These are phyloP conservation scores for Fomitopsis schrenkii DNA, from an alignment of 1,284 basidiomycete species.

Conservation along the genomic window DNA sequence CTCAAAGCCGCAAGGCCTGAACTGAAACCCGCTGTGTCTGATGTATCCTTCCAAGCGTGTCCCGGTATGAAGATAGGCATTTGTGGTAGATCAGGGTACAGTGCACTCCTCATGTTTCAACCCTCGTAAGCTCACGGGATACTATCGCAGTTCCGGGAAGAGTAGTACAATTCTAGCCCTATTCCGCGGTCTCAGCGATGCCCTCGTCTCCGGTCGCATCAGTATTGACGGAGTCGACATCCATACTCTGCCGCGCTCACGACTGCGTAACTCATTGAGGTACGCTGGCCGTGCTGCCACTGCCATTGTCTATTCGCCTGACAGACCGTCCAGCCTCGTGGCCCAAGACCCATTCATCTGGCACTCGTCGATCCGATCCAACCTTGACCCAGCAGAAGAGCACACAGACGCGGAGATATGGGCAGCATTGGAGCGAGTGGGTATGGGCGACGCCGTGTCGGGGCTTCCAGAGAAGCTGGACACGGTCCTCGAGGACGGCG, in stretches of 20 bases:
- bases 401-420: not conserved
- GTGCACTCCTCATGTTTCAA: not conserved
- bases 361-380: not conserved
- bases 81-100: not conserved
- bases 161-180: not conserved
- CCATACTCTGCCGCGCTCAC: not conserved
- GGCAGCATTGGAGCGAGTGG: not conserved
- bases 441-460: not conserved
- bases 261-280: not conserved
- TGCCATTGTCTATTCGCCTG: not conserved
- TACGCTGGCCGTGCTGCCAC: not conserved
- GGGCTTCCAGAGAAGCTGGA: not conserved
- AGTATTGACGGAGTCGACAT: not conserved
- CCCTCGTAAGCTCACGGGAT: not conserved
- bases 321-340: not conserved
- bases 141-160: not conserved
- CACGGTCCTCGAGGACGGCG: not conserved
- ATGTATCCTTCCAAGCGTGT: not conserved
- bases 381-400: not conserved
- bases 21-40: not conserved
- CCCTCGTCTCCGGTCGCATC: not conserved
- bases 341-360: not conserved
- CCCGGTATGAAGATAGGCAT: not conserved
- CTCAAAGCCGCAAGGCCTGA: not conserved
- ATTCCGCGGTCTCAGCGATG: not conserved